Percentiles rank a stretch among this genome's conserved stretches.
These are phyloP conservation scores for Tetrapyrgos nigripes DNA, from an alignment of 1,284 basidiomycete species.

Conservation along the genomic window DNA sequence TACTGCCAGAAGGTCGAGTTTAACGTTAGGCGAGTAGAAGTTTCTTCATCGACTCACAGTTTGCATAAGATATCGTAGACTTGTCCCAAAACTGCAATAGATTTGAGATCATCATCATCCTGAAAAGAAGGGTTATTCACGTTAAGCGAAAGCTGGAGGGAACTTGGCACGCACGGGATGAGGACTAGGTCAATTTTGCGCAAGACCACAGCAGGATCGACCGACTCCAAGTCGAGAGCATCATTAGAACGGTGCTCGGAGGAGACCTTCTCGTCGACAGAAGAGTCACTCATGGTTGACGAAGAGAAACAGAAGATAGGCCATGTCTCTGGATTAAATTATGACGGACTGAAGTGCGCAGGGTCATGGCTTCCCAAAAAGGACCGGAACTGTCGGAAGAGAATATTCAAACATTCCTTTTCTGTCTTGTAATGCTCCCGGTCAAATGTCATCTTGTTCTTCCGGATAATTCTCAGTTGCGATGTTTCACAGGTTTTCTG, in stretches of 20 bases:
- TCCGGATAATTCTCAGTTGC: too few species aligned
- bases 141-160: too few species aligned
- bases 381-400: too few species aligned
- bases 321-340: too few species aligned
- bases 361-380: too few species aligned
- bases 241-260: neutral
- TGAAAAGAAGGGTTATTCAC: neutral
- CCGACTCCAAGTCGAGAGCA: neutral
- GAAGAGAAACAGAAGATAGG: neutral
- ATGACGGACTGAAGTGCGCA: too few species aligned
- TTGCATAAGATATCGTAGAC: neutral
- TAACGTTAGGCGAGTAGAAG: neutral
- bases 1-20: neutral
- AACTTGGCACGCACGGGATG: neutral
- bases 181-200: neutral
- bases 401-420: too few species aligned
- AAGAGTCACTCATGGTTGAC: neutral
- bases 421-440: too few species aligned
- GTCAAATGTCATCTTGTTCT: too few species aligned
- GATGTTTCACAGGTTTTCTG: too few species aligned
- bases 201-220: neutral
- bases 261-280: neutral
- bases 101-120: neutral
- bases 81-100: neutral
- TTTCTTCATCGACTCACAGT: neutral